phyloP scores from a whole-genome alignment of 768 basidiomycete genomes.

The Psilocybe subaeruginosa region DNA sequence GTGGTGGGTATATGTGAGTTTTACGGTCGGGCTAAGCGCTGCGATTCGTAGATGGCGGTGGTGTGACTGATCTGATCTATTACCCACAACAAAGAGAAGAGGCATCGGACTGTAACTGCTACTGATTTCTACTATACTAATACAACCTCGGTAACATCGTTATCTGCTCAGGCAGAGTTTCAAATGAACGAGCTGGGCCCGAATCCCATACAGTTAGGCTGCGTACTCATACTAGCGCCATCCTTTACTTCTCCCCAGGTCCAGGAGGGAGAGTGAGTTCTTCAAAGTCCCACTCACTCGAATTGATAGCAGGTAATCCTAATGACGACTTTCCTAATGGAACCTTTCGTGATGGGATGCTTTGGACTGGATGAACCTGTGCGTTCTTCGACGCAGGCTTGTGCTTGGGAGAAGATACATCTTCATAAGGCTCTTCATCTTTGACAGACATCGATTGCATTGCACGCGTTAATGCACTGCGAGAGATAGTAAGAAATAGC shows the following conservation, averaged over 20 bases:
- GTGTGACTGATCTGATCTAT: neutral
- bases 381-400: slow-evolving; percentile 4
- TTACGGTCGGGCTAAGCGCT: neutral
- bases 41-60: neutral
- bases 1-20: neutral
- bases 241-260: slow-evolving; percentile 23
- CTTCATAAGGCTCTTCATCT: slow-evolving; percentile 18
- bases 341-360: slow-evolving; percentile 15
- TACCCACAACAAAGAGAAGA: no score
- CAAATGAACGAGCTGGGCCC: neutral
- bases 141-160: neutral
- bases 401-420: neutral
- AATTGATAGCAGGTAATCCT: slow-evolving; percentile 48
- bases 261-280: slow-evolving; percentile 49
- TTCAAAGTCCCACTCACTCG: slow-evolving; percentile 58
- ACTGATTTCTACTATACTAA: neutral
- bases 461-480: slow-evolving; percentile 44
- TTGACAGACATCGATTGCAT: slow-evolving; percentile 40
- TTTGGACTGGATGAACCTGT: slow-evolving; percentile 6
- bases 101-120: no score
- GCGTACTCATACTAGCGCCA: neutral
- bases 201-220: neutral
- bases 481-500: slow-evolving; percentile 11
- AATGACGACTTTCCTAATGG: slow-evolving; percentile 31
- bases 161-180: no score